Base-by-base conservation (phyloP, 352 stramenopile species). In the Pythium folliculosum region DNA sequence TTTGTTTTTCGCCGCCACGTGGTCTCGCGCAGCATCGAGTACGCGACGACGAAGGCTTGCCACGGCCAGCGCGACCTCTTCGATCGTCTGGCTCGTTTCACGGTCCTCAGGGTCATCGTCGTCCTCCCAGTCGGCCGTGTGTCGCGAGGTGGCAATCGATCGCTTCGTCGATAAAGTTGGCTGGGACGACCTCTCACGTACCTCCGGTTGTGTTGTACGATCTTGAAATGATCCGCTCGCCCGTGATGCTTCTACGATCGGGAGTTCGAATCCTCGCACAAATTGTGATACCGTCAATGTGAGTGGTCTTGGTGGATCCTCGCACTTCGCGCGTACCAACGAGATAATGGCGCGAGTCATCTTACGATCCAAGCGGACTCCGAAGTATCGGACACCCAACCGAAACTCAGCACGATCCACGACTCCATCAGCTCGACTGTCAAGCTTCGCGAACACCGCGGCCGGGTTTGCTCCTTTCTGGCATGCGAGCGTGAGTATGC, bases 301-400 rank as follows among this genome's bases (percentile, higher is more conserved):
- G 10, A 92, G 71, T 5, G 84, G 84, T 25, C 65, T 75, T 2
- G 80, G 55, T 13, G 77, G 60, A 1, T 43, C 66, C 0, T 66
- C 73, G 32, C 70, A 82, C 37, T 88, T 89, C 9, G 75, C 77
- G 16, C 82, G 80, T 19, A 83, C 60, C 35, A 90, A 73, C 1
- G 77, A 69, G 23, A 90, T 80, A n/a, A 92, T 89, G 73, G 78
- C 80, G 37, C 86, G 78, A 8, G 84, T 89, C 63, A 92, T 75
- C 27, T 80, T 80, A 1, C 86, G 78, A 56, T 89, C 72, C 17
- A 94, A 73, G 5, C 80, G 70, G 12, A 94, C 56, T 0, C 81
- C 77, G 21, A 91, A 87, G 32, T 67, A 66, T 22, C 71, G 67
- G 17, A 79, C 56, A 0, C 84, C 84, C 21, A 74, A n/a, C 25